phyloP scores from a whole-genome alignment of 306 rosid species.

The Begonia fuchsioides region DNA sequence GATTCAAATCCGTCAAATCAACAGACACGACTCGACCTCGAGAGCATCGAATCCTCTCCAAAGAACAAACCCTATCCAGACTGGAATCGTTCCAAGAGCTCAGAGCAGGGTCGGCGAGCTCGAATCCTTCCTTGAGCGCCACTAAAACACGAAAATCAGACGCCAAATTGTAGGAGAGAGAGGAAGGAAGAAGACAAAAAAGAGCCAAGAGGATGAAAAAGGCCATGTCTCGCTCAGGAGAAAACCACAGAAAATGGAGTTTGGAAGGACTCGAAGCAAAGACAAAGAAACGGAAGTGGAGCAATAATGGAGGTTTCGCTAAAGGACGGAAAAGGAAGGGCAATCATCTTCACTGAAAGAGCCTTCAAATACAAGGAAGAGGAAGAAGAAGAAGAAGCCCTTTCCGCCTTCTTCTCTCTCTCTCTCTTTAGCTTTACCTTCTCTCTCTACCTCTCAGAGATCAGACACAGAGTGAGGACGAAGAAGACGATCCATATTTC shows the following conservation, averaged over 20 bases:
- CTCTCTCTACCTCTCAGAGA: conserved; percentile 29
- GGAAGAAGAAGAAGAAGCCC: conserved; percentile 39
- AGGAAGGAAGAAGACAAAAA: conserved; percentile 36
- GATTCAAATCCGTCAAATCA: conserved; percentile 47
- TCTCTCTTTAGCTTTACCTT: conserved; percentile 22
- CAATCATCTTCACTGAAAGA: conserved; percentile 49
- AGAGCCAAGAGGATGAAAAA: conserved; percentile 31
- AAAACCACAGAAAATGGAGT: conserved; percentile 27
- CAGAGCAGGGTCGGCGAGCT: conserved; percentile 36
- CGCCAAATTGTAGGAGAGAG: conserved; percentile 42
- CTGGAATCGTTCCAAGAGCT: conserved; percentile 49
- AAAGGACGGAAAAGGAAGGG: conserved; percentile 36
- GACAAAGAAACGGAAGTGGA: conserved; percentile 21
- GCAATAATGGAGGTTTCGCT: conserved; percentile 20
- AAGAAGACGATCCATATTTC: conserved; percentile 29
- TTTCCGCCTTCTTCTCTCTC: conserved; percentile 20
- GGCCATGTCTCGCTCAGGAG: conserved; percentile 28
- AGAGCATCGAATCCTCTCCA: conserved; percentile 65
- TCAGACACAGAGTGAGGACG: conserved; percentile 8
- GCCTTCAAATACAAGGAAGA: conserved; percentile 78
- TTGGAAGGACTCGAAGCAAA: conserved; percentile 36
- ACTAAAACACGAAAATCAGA: conserved; percentile 48
- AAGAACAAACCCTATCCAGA: conserved; percentile 41
- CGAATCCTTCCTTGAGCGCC: conserved; percentile 42
- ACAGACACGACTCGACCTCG: conserved; percentile 35